Evolutionary conservation across 148 eudicot species (phyloP).

Genomic region (Camellia lanceoleosa): DNA sequence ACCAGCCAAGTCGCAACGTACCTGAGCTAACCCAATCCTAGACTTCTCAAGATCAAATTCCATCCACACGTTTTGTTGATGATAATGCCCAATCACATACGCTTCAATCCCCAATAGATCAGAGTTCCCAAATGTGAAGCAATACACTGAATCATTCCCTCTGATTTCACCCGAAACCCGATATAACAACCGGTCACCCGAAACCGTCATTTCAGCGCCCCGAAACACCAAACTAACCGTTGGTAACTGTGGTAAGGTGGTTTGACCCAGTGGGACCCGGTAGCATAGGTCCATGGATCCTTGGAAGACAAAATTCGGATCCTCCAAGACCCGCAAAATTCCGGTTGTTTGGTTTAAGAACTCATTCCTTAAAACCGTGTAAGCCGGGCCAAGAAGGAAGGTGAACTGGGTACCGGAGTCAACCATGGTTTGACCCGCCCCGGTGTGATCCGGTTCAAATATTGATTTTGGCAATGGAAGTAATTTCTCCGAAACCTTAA

Average conservation of each 20-base stretch:
- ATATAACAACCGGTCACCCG: constrained; percentile 36
- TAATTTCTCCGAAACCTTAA: constrained; percentile 44
- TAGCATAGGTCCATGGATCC: constrained; percentile 48
- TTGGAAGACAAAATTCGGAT: constrained; percentile 34
- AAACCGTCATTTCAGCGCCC: constrained; percentile 41
- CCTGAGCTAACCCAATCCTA: constrained; percentile 44
- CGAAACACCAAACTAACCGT: constrained; percentile 33
- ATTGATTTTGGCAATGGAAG: constrained; percentile 53
- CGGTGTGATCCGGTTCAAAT: constrained; percentile 68
- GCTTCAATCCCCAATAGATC: constrained; percentile 40
- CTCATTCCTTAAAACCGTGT: constrained; percentile 49
- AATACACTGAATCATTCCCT: constrained; percentile 33
- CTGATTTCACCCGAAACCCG: constrained; percentile 35
- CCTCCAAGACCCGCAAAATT: constrained; percentile 29
- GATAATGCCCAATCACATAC: constrained; percentile 43
- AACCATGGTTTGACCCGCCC: constrained; percentile 70
- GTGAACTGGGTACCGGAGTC: constrained; percentile 70
- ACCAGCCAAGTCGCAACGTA: constrained; percentile 37
- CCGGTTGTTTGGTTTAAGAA: constrained; percentile 37
- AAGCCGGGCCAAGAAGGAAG: constrained; percentile 60
- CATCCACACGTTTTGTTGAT: constrained; percentile 52
- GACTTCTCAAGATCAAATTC: constrained; percentile 49
- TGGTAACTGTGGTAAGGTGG: constrained; percentile 31
- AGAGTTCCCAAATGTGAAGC: constrained; percentile 52
- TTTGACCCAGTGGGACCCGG: constrained; percentile 23